Evolutionary conservation across 768 basidiomycete genomes (phyloP).

Genomic region (Russula sp.): DNA sequence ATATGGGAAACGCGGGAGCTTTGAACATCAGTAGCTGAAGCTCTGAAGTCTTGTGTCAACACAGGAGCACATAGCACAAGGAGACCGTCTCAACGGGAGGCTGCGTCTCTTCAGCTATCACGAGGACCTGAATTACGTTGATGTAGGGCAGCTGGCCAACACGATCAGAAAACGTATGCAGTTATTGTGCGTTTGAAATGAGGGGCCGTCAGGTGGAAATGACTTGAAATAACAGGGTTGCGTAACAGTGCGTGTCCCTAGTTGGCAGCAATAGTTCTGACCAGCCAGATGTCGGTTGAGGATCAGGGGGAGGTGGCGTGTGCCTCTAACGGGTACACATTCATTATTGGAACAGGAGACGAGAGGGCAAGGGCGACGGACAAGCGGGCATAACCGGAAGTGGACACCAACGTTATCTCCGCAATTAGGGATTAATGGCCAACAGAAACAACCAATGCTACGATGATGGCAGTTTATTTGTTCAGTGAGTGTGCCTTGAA

Average conservation of each 20-base stretch:
- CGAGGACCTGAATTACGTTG: conserved; percentile 2
- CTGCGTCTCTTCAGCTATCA: not conserved
- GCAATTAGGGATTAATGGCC: not conserved
- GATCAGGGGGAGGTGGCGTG: not conserved
- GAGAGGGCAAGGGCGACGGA: not conserved
- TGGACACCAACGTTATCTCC: conserved; percentile 1
- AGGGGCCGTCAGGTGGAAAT: not conserved
- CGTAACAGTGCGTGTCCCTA: not conserved
- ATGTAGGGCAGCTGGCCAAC: not conserved
- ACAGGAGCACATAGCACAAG: not conserved
- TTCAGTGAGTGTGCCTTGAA: not conserved
- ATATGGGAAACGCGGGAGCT: not conserved
- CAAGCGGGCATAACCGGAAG: not conserved
- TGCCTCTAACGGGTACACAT: not conserved
- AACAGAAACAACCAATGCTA: not conserved
- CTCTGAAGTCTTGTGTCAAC: not conserved
- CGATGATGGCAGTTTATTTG: not conserved
- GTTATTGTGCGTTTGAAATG: not conserved
- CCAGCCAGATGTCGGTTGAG: not conserved
- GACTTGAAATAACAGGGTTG: not conserved
- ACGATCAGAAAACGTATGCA: not conserved
- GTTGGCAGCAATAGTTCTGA: not conserved
- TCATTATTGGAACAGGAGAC: no score
- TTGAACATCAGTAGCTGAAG: not conserved
- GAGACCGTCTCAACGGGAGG: no score